Conservation (phyloP, 164 flowering plant species). For the Stephania yunnanensis region DNA sequence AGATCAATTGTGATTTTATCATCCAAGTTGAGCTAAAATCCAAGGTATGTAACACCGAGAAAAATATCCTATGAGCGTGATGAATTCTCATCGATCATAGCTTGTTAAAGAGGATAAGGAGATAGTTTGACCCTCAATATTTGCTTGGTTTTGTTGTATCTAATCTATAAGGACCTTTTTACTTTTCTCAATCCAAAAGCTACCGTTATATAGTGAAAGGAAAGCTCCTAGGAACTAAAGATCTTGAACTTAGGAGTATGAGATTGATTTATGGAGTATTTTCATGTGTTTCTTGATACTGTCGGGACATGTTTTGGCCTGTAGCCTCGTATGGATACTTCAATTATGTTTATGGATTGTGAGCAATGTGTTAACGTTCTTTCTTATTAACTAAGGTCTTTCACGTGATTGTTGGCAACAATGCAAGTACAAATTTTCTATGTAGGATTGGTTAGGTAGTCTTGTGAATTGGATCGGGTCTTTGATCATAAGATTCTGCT, state of each 20-base stretch:
- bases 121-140: background rate
- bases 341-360: background rate
- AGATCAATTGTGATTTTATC: too few relatives aligned
- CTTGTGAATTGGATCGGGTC: too few relatives aligned
- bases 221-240: background rate
- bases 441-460: too few relatives aligned
- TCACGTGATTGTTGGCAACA: too few relatives aligned
- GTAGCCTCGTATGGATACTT: background rate
- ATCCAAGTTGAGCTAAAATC: background rate
- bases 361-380: background rate
- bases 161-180: too few relatives aligned
- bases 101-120: background rate
- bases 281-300: background rate
- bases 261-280: background rate
- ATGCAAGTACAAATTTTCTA: too few relatives aligned
- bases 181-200: background rate
- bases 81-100: background rate
- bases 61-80: background rate
- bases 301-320: background rate
- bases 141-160: too few relatives aligned
- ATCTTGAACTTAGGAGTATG: background rate
- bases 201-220: background rate
- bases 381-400: background rate
- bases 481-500: too few relatives aligned
- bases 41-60: background rate